Evolutionary conservation across 129 eudicot species (phyloP).

Genomic region (Pseudognaphalium luteoalbum): DNA sequence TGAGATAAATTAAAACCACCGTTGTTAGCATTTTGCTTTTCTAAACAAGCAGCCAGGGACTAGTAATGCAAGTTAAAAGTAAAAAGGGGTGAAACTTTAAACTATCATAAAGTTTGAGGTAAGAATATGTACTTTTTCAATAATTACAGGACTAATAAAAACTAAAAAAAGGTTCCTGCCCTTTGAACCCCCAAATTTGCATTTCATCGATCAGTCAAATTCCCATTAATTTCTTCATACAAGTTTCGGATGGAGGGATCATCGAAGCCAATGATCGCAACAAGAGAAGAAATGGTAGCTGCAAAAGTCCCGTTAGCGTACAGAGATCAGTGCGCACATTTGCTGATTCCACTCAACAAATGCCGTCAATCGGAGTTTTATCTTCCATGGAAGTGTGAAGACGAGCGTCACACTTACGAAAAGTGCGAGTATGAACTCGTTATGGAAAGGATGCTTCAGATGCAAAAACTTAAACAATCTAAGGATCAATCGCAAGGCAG

Average conservation of each 20-base stretch:
- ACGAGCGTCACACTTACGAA: slow-evolving; percentile 78
- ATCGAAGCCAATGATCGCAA: slow-evolving; percentile 87
- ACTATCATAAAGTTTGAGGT: neutral
- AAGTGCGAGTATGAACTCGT: slow-evolving; percentile 92
- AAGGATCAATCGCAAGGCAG: neutral
- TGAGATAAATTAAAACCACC: no score
- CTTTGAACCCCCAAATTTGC: neutral
- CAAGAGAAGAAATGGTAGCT: slow-evolving; percentile 72
- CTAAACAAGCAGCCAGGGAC: neutral
- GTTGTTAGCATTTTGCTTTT: no score
- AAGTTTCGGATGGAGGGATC: slow-evolving; percentile 48
- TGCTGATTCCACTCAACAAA: slow-evolving; percentile 82
- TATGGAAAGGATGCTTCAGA: slow-evolving; percentile 88
- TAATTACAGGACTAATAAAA: neutral
- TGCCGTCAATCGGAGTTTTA: slow-evolving; percentile 75
- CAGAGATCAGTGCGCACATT: slow-evolving; percentile 89
- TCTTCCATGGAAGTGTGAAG: slow-evolving; percentile 90
- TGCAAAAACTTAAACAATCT: slow-evolving; percentile 52
- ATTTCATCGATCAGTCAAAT: neutral
- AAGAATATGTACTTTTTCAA: neutral
- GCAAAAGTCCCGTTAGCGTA: slow-evolving; percentile 61
- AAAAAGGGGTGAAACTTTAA: neutral
- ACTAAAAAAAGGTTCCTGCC: neutral
- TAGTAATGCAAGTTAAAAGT: neutral
- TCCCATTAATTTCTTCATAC: neutral